phyloP scores from a whole-genome alignment of 73 alveolate genomes.

The Effrenium voratum region DNA sequence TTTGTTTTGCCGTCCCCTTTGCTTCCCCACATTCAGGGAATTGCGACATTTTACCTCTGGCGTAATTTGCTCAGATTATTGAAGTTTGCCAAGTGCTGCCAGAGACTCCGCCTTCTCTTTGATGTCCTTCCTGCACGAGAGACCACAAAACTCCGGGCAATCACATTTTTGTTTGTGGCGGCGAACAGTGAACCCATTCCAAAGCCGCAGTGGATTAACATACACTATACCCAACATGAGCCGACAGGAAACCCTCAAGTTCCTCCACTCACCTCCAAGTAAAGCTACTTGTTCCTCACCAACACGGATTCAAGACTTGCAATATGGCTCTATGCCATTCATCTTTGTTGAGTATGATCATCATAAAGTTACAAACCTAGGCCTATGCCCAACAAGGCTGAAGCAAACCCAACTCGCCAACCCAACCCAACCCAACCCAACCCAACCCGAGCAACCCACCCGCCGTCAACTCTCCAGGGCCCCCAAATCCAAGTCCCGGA shows the following conservation, averaged over 20 bases:
- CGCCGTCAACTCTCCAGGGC: not conserved
- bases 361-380: no score
- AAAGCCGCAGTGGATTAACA: not conserved
- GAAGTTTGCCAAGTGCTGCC: not conserved
- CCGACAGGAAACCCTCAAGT: not conserved
- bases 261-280: not conserved
- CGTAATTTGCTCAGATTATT: not conserved
- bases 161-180: not conserved
- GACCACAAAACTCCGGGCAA: not conserved
- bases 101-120: slow-evolving; percentile 57
- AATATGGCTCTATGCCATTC: no score
- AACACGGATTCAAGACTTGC: not conserved
- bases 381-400: no score
- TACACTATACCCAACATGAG: not conserved
- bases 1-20: not conserved
- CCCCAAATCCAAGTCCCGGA: not conserved
- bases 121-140: slow-evolving; percentile 56
- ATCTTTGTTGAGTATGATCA: no score
- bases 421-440: no score
- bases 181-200: not conserved
- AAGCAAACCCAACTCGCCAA: no score
- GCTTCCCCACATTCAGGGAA: not conserved
- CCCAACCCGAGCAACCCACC: not conserved
- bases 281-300: not conserved
- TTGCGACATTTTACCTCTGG: not conserved